Evolutionary conservation across 176 grass and related monocot species (phyloP), one percentile per base, ranked within the genome.

Genomic region (Thinopyrum elongatum): DNA sequence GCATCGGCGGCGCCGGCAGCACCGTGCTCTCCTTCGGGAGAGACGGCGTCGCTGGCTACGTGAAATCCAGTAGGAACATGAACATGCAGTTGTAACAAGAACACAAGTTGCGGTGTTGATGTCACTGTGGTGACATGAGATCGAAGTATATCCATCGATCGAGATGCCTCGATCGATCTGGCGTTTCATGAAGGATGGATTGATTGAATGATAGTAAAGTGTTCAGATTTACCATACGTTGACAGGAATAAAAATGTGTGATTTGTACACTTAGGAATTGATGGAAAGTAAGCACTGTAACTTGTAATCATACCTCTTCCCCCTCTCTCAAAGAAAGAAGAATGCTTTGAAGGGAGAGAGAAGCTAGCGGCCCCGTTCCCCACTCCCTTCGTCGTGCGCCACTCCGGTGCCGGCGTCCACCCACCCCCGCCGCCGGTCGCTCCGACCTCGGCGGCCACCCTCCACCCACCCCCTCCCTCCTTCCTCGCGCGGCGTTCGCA

Each of bases 201-300:
- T 46, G 72, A 75, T 80, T 81, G n/a, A n/a, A n/a, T n/a, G 89
- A 88, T 80, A 65, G 14, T 31, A 29, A 82, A 62, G 11, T 78
- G 10, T 41, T 71, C 19, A 30, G 8, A 6, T 47, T 88, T 70
- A 41, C 46, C 7, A 27, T 65, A 25, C 34, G 5, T 76, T 9
- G 4, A 22, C 59, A 39, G 42, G 29, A 85, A 34, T 65, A 49
- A 89, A 77, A 79, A 46, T 41, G 49, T 71, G 66, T 21, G 26
- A 39, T 71, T 55, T 82, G 29, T 12, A 70, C 42, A n/a, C 17
- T 47, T 26, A 3, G 16, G 39, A 80, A 29, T 42, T 51, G n/a
- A 25, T 46, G 22, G 23, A 21, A 14, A 27, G n/a, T n/a, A n/a
- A n/a, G 13, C 25, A 10, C 36, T 17, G 2, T 65, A 29, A 65